These are phyloP conservation scores for Coniochaeta sp. DNA, from an alignment of 2,329 filamentous ascomycete genomes.

Conservation along the genomic window DNA sequence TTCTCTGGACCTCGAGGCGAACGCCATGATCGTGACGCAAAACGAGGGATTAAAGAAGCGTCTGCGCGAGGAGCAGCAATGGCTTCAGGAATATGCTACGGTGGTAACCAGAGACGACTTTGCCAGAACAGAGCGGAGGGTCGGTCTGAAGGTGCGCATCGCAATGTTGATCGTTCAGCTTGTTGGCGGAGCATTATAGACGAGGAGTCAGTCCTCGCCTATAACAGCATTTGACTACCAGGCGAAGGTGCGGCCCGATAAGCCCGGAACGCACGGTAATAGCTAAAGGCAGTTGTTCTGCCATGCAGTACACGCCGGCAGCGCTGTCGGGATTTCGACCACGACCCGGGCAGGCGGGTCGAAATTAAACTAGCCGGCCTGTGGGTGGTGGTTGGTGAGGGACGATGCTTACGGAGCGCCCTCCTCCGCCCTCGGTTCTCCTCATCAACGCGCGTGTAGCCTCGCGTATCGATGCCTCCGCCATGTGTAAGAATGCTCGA, in stretches of 20 bases:
- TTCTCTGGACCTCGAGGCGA: slow-evolving; percentile 83
- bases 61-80: slow-evolving; percentile 72
- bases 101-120: slow-evolving; percentile 71
- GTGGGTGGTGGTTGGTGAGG: background rate
- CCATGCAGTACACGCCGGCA: background rate
- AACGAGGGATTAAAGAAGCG: slow-evolving; percentile 64
- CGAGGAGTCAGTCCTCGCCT: background rate
- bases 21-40: slow-evolving; percentile 75
- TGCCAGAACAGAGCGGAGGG: slow-evolving; percentile 71
- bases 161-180: slow-evolving; percentile 91
- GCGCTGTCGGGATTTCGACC: background rate
- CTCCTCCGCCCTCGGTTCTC: slow-evolving; percentile 1
- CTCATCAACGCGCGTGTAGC: background rate
- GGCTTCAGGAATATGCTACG: slow-evolving; percentile 68
- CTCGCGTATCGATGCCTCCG: background rate
- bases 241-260: background rate
- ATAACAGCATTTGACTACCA: background rate
- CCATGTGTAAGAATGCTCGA: background rate
- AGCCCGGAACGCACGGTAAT: background rate
- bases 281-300: background rate
- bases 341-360: background rate
- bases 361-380: background rate
- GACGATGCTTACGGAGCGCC: background rate
- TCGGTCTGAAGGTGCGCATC: slow-evolving; percentile 75
- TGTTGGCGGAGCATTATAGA: slow-evolving; percentile 77